These are phyloP conservation scores for Paracoccidioides brasiliensis DNA, from an alignment of 2,329 filamentous ascomycete genomes.

Conservation along the genomic window DNA sequence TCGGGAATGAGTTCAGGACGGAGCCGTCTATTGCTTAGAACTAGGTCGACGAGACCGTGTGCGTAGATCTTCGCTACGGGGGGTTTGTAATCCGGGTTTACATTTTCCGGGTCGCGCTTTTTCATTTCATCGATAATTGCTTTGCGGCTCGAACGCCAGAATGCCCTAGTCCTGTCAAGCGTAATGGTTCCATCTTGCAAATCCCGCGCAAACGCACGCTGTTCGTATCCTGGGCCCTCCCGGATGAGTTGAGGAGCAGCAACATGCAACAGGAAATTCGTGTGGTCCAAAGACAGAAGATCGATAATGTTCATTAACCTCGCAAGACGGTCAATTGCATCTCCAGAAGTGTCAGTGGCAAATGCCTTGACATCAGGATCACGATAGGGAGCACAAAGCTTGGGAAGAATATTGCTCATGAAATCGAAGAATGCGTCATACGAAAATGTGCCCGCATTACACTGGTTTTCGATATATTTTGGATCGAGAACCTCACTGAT, in stretches of 20 bases:
- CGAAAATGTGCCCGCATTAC: constrained; percentile 47
- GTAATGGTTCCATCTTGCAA: constrained; percentile 39
- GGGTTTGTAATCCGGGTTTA: constrained; percentile 25
- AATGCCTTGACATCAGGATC: constrained; percentile 46
- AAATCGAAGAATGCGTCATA: constrained; percentile 52
- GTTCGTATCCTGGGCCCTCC: constrained; percentile 49
- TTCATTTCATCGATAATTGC: constrained; percentile 38
- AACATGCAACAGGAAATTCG: constrained; percentile 51
- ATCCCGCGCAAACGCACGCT: constrained; percentile 44
- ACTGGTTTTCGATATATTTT: constrained; percentile 44
- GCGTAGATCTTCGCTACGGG: constrained; percentile 39
- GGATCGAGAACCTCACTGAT: constrained; percentile 50
- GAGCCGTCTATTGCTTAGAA: constrained; percentile 41
- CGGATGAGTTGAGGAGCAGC: constrained; percentile 48
- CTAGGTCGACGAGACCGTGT: constrained; percentile 46
- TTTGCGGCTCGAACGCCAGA: constrained; percentile 37
- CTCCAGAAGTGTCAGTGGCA: constrained; percentile 37
- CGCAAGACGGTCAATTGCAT: constrained; percentile 51
- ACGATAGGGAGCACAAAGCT: constrained; percentile 52
- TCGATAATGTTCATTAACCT: constrained; percentile 51
- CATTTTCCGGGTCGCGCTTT: constrained; percentile 31
- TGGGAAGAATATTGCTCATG: constrained; percentile 48
- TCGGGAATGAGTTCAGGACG: constrained; percentile 44
- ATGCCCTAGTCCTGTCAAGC: constrained; percentile 41
- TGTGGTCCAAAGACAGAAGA: constrained; percentile 49